A percentile compares a stretch with the other conserved stretches of the same genome.
These are phyloP conservation scores for Phytophthora sp. DNA, from an alignment of 352 stramenopile genomes.

Conservation along the genomic window DNA sequence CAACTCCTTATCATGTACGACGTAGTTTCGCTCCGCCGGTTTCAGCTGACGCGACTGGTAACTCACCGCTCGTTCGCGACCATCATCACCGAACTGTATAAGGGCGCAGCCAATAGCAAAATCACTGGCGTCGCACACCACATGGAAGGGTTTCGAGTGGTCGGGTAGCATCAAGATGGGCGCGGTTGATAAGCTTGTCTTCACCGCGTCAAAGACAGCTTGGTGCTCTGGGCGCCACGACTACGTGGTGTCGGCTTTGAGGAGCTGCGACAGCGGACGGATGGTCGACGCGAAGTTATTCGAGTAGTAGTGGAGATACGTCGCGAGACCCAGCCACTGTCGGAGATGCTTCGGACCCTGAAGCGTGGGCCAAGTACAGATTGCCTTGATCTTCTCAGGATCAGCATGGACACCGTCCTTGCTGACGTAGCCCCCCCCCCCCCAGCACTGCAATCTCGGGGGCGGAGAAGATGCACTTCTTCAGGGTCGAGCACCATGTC, in stretches of 20 bases:
- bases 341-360: not conserved
- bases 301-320: not conserved
- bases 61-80: not conserved
- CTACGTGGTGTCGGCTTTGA: too few species aligned
- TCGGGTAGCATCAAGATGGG: too few species aligned
- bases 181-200: too few species aligned
- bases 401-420: not conserved
- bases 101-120: not conserved
- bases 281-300: not conserved
- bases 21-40: too few species aligned
- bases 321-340: not conserved
- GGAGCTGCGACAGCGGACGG: not conserved
- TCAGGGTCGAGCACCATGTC: too few species aligned
- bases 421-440: not conserved
- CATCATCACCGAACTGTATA: not conserved
- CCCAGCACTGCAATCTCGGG: too few species aligned
- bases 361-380: not conserved
- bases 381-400: not conserved
- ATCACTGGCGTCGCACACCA: too few species aligned
- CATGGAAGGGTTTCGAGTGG: too few species aligned
- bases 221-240: too few species aligned
- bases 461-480: too few species aligned
- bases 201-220: too few species aligned
- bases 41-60: not conserved
- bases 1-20: not conserved